phyloP scores from a whole-genome alignment of 371 early-diverging fungal genomes.

The Mucor saturninus region DNA sequence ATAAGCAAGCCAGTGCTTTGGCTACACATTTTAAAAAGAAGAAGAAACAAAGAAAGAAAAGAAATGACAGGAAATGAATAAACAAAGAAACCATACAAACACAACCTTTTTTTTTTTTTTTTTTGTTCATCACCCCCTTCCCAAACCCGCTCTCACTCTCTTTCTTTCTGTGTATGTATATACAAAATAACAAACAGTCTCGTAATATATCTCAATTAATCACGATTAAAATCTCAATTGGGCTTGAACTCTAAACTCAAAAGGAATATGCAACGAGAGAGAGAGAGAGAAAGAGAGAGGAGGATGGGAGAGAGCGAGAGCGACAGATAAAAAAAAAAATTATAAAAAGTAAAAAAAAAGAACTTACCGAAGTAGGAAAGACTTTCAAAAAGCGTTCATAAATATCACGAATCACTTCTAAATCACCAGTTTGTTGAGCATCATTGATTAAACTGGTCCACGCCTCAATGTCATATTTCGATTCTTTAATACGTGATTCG shows the following conservation, averaged over 20 bases:
- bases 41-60: background rate
- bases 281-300: slow-evolving; percentile 8
- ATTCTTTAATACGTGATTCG: slow-evolving; percentile 58
- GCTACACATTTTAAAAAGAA: slow-evolving; percentile 45
- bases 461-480: slow-evolving; percentile 70
- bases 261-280: background rate
- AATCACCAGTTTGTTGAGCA: slow-evolving; percentile 61
- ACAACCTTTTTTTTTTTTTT: background rate
- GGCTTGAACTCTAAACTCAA: background rate
- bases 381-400: slow-evolving; percentile 77
- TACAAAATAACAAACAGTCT: too few species aligned
- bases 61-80: background rate
- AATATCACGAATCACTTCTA: slow-evolving; percentile 65
- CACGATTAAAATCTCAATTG: background rate
- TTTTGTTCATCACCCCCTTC: background rate
- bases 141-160: background rate
- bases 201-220: background rate
- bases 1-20: slow-evolving; percentile 84
- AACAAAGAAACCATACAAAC: background rate
- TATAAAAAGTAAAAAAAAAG: slow-evolving; percentile 11
- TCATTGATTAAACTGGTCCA: slow-evolving; percentile 71
- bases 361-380: slow-evolving; percentile 89
- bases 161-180: background rate
- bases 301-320: background rate
- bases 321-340: slow-evolving; percentile 2